phyloP scores from a whole-genome alignment of 108 stramenopile species.

The Nannochloropsis gaditana region DNA sequence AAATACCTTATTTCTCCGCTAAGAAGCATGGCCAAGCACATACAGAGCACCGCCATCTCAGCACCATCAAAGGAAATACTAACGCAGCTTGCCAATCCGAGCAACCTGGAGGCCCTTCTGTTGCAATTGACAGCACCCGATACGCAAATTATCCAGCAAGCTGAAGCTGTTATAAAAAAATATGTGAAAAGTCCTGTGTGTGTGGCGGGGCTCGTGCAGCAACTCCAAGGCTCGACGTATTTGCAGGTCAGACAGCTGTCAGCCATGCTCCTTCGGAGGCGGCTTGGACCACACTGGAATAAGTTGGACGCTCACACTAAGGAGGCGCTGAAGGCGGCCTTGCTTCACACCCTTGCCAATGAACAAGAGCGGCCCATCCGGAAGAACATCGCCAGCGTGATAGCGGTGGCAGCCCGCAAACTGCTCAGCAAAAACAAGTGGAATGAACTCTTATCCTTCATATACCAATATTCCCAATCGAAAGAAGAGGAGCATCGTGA shows the following conservation, averaged over 20 bases:
- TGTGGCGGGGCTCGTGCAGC: slow-evolving; percentile 68
- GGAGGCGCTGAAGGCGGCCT: slow-evolving; percentile 56
- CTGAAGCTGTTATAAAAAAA: slow-evolving; percentile 75
- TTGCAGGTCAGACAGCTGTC: slow-evolving; percentile 76
- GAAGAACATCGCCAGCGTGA: not conserved
- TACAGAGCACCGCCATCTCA: not conserved
- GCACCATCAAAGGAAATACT: not conserved
- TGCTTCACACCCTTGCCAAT: not conserved
- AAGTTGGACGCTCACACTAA: slow-evolving; percentile 63
- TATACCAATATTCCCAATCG: slow-evolving; percentile 27
- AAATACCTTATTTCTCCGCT: no score
- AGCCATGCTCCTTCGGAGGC: slow-evolving; percentile 81
- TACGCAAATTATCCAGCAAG: slow-evolving; percentile 76
- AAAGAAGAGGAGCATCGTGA: slow-evolving; percentile 68
- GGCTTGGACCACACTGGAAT: slow-evolving; percentile 66
- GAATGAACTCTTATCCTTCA: slow-evolving; percentile 24
- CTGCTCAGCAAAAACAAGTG: slow-evolving; percentile 11
- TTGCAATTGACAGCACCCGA: slow-evolving; percentile 72
- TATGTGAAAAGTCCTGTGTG: slow-evolving; percentile 66
- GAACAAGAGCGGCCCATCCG: not conserved
- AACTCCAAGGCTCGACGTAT: slow-evolving; percentile 36
- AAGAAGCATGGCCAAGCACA: no score
- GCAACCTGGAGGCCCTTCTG: slow-evolving; percentile 58
- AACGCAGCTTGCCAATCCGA: slow-evolving; percentile 20
- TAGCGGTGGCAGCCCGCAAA: slow-evolving; percentile 2